Conservation (phyloP, 169 alveolate genomes). For the Eimeria sp. region DNA sequence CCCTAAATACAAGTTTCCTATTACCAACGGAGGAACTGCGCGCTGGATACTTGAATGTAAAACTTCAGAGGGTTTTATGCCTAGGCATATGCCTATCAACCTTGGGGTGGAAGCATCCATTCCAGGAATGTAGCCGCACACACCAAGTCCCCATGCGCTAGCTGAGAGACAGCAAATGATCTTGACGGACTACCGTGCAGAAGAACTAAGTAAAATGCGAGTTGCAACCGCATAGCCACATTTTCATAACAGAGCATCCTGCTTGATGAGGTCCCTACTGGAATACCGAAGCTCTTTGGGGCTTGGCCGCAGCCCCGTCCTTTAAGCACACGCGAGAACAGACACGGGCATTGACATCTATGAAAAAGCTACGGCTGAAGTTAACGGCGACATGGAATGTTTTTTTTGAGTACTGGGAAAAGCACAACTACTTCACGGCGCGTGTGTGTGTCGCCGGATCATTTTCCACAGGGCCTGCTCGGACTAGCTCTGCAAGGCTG, state of each 20-base stretch:
- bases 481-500: neutral
- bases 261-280: neutral
- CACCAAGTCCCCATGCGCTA: neutral
- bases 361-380: neutral
- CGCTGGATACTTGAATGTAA: neutral
- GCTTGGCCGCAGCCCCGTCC: slow-evolving; percentile 53
- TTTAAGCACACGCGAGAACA: slow-evolving; percentile 5
- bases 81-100: neutral
- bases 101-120: neutral
- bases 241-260: neutral
- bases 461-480: neutral
- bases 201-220: neutral
- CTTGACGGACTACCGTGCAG: neutral
- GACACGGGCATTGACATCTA: slow-evolving; percentile 21
- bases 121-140: neutral
- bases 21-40: neutral
- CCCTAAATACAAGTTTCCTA: neutral
- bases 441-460: neutral
- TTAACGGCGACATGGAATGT: neutral
- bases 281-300: slow-evolving; percentile 20
- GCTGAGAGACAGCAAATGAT: neutral
- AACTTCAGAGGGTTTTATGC: neutral
- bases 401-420: neutral
- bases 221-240: neutral
- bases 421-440: neutral